phyloP scores from a whole-genome alignment of 805 yeast genomes.

The Wickerhamiella australiensis region DNA sequence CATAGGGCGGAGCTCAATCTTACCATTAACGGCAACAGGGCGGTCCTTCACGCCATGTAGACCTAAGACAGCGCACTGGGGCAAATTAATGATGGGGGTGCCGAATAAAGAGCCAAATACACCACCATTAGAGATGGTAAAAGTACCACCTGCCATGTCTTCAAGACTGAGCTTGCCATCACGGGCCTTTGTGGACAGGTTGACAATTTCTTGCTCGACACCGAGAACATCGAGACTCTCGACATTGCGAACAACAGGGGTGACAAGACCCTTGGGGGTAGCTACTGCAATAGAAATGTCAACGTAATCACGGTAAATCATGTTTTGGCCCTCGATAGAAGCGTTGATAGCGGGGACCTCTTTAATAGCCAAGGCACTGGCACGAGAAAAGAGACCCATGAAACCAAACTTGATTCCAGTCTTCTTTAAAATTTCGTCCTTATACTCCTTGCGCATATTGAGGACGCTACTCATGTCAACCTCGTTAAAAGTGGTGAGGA shows the following conservation, averaged over 20 bases:
- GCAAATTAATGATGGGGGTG: conserved; percentile 96
- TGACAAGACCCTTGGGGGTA: conserved; percentile 97
- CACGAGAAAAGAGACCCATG: conserved; percentile 97
- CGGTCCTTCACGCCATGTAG: conserved; percentile 96
- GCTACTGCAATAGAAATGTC: conserved; percentile 96
- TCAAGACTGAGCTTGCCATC: conserved; percentile 92
- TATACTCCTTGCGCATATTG: conserved; percentile 91
- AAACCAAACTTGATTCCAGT: conserved; percentile 93
- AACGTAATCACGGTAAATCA: conserved; percentile 91
- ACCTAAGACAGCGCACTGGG: conserved; percentile 96
- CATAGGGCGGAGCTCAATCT: conserved; percentile 96
- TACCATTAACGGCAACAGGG: conserved; percentile 92
- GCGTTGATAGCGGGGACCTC: conserved; percentile 93
- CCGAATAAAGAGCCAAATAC: conserved; percentile 96
- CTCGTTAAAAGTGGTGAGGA: conserved; percentile 95
- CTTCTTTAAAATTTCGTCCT: conserved; percentile 89
- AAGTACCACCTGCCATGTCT: conserved; percentile 99
- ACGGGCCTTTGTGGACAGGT: conserved; percentile 84
- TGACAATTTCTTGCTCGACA: conserved; percentile 73
- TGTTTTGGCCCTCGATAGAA: conserved; percentile 59
- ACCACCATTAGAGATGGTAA: conserved; percentile 98
- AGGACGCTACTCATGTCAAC: conserved; percentile 88
- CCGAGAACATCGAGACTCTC: conserved; percentile 81
- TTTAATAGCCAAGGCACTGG: conserved; percentile 82
- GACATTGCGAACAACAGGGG: conserved; percentile 95